Evolutionary conservation across 441 rosid genomes (phyloP), one percentile per base, ranked within the genome.

Genomic region (Erodium trifolium): DNA sequence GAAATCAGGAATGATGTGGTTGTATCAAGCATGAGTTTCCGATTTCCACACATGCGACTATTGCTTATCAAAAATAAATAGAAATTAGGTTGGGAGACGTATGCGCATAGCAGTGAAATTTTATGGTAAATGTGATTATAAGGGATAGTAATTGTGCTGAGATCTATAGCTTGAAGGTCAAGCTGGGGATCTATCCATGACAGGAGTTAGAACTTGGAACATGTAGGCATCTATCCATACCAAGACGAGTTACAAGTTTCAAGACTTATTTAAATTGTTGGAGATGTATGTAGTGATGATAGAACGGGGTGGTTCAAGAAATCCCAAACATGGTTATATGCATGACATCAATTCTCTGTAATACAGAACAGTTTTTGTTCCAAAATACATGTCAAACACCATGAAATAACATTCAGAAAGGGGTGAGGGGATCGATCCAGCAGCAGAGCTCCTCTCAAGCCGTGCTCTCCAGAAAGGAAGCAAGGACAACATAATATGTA

Each of bases 391-490:
- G 23, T 16, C 35, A n/a, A 63, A 35, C 35, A 35, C 11, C 47
- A 45, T 35, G 60, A 31, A 31, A 2, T 31, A 31, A 31, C 34
- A 31, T 31, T 31, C 76, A 1, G 75, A 82, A 37, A 77, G 78
- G 66, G 87, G 89, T 0, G 79, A 84, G 45, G 83, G 76, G 17
- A 59, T 77, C 0, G 89, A 92, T 70, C 93, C 87, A 0, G 96
- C 98, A 7, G 96, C 95, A 0, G 95, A 92, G 70, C 88, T 67
- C 77, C 90, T 92, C 17, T 82, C 90, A 0, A 82, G 73, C 68
- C 87, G 88, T 13, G 98, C 98, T 47, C 81, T 86, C 41, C 95
- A 85, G 43, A 92, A 87, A 62, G 98, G 98, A 73, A 87, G 91
- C 84, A 87, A 90, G 75, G 98, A 90, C 68, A 92, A 90, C 76